A percentile compares a stretch with the other conserved stretches of the same genome.
Conservation (phyloP, 129 eudicot genomes). For the Dittrichia graveolens region DNA sequence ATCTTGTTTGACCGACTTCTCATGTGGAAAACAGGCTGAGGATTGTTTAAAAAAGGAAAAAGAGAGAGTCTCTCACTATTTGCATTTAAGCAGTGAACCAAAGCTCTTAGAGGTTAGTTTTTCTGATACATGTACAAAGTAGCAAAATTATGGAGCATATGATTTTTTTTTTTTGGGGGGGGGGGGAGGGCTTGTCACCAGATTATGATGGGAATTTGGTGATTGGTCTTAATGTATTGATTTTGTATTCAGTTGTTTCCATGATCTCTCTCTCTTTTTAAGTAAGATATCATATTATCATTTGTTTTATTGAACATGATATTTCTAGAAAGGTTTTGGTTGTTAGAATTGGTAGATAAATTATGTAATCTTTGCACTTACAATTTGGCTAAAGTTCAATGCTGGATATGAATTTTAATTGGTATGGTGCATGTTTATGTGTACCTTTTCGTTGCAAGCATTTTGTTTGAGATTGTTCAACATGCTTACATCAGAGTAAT, state of each 20-base stretch:
- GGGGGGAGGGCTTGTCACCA: neutral
- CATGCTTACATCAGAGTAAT: too few relatives aligned
- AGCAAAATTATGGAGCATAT: neutral
- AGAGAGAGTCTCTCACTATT: conserved; percentile 76
- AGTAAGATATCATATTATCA: neutral
- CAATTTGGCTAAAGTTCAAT: too few relatives aligned
- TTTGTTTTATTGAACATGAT: neutral
- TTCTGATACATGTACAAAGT: neutral
- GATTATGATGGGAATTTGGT: neutral
- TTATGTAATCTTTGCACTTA: neutral
- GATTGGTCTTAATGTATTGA: neutral
- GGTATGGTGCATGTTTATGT: too few relatives aligned
- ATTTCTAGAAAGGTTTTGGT: neutral
- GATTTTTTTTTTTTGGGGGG: neutral
- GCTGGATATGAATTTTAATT: too few relatives aligned
- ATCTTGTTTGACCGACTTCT: conserved; percentile 14
- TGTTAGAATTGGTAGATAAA: neutral
- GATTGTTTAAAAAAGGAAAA: conserved; percentile 84
- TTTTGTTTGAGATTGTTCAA: too few relatives aligned
- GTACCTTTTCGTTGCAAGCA: too few relatives aligned
- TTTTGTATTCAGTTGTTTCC: neutral
- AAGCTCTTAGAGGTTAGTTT: conserved; percentile 82
- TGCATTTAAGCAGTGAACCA: conserved; percentile 77
- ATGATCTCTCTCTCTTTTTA: neutral
- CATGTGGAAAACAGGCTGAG: conserved; percentile 57